These are phyloP conservation scores for Malassezia pachydermatis DNA, from an alignment of 1,284 basidiomycete species.

Conservation along the genomic window DNA sequence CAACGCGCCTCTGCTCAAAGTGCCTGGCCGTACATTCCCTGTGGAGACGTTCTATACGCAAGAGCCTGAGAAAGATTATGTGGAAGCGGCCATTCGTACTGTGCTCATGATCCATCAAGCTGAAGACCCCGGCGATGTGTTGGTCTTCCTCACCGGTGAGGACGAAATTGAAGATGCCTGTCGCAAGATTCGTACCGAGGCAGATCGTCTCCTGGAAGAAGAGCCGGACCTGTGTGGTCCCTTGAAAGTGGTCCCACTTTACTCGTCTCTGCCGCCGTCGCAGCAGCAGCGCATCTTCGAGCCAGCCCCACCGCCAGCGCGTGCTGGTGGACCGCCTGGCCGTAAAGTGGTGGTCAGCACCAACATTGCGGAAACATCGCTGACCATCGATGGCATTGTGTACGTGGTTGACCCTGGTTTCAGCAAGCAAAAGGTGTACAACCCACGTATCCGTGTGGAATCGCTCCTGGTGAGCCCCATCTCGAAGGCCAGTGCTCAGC, in stretches of 20 bases:
- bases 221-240: slow-evolving; percentile 54
- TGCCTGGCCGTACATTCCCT: slow-evolving; percentile 89
- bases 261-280: slow-evolving; percentile 80
- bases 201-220: slow-evolving; percentile 33
- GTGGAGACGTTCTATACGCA: slow-evolving; percentile 92
- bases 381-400: slow-evolving; percentile 97
- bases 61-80: slow-evolving; percentile 89
- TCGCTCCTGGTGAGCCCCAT: slow-evolving; percentile 86
- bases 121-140: slow-evolving; percentile 83
- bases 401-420: slow-evolving; percentile 98
- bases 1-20: slow-evolving; percentile 82
- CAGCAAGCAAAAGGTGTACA: slow-evolving; percentile 95
- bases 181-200: slow-evolving; percentile 76
- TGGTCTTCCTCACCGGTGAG: slow-evolving; percentile 92
- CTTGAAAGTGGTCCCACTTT: slow-evolving; percentile 76
- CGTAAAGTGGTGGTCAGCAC: slow-evolving; percentile 91
- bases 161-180: slow-evolving; percentile 98
- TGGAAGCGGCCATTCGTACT: slow-evolving; percentile 91
- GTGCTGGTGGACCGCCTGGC: slow-evolving; percentile 64
- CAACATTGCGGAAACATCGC: slow-evolving; percentile 93
- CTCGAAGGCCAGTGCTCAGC: slow-evolving; percentile 89
- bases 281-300: slow-evolving; percentile 96
- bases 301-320: slow-evolving; percentile 60
- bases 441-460: slow-evolving; percentile 90
- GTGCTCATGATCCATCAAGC: slow-evolving; percentile 96